Evolutionary conservation across 345 rosid species (phyloP), one percentile per base, ranked within the genome.

Genomic region (Triadica sebifera): DNA sequence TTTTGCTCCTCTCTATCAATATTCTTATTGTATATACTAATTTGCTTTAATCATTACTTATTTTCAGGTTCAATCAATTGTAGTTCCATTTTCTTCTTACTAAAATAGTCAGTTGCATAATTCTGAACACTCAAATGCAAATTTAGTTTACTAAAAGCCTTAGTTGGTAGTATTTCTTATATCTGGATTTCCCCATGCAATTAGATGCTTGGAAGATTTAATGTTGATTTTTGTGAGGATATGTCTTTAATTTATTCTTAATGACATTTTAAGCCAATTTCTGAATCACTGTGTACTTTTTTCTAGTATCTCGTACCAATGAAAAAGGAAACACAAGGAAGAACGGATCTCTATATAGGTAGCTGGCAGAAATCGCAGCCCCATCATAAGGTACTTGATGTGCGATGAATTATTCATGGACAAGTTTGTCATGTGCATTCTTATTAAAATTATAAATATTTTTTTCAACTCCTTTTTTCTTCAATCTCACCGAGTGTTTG

Each of bases 311-410:
- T 97, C 0, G 29, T 92, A 50, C 97, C 98, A 25, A 82, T 87
- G 91, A 87, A 62, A 63, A 90, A 92, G 86, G 95, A 92, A 86
- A 92, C 98, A 1, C 96, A 87, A 80, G 98, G 97, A 57, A 85
- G 70, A 79, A 94, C 98, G 0, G 97, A 94, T 87, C 90, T 86
- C 59, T 94, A 85, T 69, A 81, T 92, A 67, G 85, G 88, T 68
- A 89, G 90, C 82, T 94, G 97, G 98, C 74, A 89, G 85, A 92
- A 89, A 80, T 88, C 96, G 75, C 91, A 71, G 67, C 84, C 85
- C 51, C 94, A 97, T 25, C 91, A 90, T 81, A 94, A 94, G 98
- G 98, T 92, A 83, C 60, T 20, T 41, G 47, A 46, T 68, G 11
- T 29, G 60, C 41, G 6, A 37, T 16, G 49, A 43, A 65, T n/a